phyloP scores from a whole-genome alignment of 768 basidiomycete species.

The Mycena amicta region DNA sequence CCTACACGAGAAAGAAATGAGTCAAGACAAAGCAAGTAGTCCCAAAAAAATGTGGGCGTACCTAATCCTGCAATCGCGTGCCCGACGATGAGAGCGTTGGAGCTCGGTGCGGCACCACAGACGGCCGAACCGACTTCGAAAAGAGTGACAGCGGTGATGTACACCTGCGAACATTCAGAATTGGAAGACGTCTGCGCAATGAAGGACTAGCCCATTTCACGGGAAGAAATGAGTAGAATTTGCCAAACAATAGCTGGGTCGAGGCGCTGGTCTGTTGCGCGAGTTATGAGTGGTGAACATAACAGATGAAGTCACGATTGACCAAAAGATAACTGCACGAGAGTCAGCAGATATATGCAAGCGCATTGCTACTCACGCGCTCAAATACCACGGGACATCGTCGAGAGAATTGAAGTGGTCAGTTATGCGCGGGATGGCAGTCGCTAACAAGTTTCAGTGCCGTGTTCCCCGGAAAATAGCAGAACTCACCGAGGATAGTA shows the following conservation, averaged over 20 bases:
- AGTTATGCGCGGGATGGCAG: constrained; percentile 29
- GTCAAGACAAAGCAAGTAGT: too few species aligned
- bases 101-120: constrained; percentile 36
- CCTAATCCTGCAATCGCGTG: constrained; percentile 47
- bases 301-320: neutral
- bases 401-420: constrained; percentile 31
- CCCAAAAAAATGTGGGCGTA: too few species aligned
- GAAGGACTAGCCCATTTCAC: constrained; percentile 18
- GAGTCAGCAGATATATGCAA: neutral
- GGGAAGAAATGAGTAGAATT: constrained; percentile 24
- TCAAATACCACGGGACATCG: constrained; percentile 13
- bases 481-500: neutral
- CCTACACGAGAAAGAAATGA: too few species aligned
- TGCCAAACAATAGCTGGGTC: constrained; percentile 24
- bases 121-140: constrained; percentile 48
- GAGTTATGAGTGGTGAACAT: neutral
- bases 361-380: too few species aligned
- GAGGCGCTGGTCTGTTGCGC: constrained; percentile 19
- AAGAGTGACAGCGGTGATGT: constrained; percentile 26
- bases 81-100: constrained; percentile 41
- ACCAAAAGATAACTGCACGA: neutral
- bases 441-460: constrained; percentile 12
- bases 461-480: neutral
- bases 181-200: neutral
- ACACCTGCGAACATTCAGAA: neutral